phyloP scores from a whole-genome alignment of 768 basidiomycete genomes.

The Crepidotus variabilis region DNA sequence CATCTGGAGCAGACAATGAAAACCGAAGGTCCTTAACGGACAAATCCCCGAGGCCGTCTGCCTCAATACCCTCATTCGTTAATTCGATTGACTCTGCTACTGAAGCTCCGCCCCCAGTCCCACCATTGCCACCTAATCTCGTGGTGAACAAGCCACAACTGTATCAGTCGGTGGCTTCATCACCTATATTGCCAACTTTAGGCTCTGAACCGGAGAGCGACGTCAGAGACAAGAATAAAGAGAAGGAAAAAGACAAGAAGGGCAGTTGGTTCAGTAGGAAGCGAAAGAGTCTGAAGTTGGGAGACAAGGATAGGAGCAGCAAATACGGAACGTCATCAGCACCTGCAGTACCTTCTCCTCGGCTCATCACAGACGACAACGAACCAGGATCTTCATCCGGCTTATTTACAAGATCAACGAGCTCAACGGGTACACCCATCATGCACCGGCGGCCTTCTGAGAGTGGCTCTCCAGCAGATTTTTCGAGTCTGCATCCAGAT shows the following conservation, averaged over 20 bases:
- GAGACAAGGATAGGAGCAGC: slow-evolving; percentile 22
- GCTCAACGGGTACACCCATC: slow-evolving; percentile 8
- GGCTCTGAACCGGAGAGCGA: slow-evolving; percentile 32
- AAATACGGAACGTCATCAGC: slow-evolving; percentile 11
- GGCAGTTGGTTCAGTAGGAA: slow-evolving; percentile 46
- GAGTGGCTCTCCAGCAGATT: slow-evolving; percentile 11
- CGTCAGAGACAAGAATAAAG: slow-evolving; percentile 35
- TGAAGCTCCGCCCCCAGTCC: slow-evolving; percentile 13
- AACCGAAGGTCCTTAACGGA: slow-evolving; percentile 22
- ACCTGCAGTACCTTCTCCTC: slow-evolving; percentile 19
- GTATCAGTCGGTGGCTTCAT: slow-evolving; percentile 21
- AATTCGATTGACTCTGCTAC: slow-evolving; percentile 11
- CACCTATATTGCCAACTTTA: slow-evolving; percentile 13
- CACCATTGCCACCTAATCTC: slow-evolving; percentile 4
- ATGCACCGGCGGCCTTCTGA: slow-evolving; percentile 13
- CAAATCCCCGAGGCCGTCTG: slow-evolving; percentile 25
- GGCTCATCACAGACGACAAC: slow-evolving; percentile 13
- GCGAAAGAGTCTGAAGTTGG: slow-evolving; percentile 43
- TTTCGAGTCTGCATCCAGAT: slow-evolving; percentile 12
- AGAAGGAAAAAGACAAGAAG: slow-evolving; percentile 31
- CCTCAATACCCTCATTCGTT: slow-evolving; percentile 23
- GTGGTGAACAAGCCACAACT: slow-evolving; percentile 5
- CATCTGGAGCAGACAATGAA: slow-evolving; percentile 18
- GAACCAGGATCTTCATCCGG: slow-evolving; percentile 10
- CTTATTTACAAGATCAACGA: slow-evolving; percentile 19